These are phyloP conservation scores for Kodamaea anthophila DNA, from an alignment of 1,139 yeast genomes.

Conservation along the genomic window DNA sequence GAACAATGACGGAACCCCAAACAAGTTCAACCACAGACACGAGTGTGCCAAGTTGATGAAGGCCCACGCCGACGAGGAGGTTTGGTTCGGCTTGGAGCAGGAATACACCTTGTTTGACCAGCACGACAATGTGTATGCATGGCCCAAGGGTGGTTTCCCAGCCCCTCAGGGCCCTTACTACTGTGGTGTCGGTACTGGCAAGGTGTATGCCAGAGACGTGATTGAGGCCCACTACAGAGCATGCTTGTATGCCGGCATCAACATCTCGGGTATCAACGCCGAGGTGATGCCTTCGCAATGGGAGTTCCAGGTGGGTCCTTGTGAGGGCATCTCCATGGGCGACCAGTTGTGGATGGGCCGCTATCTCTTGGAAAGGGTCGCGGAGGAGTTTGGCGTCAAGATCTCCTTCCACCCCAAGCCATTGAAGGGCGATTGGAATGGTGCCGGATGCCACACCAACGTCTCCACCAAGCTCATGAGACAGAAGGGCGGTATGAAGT, in stretches of 20 bases:
- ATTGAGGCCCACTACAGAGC: slow-evolving; percentile 99
- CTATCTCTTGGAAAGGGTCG: slow-evolving; percentile 86
- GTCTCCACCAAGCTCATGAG: slow-evolving; percentile 93
- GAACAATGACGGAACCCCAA: slow-evolving; percentile 98
- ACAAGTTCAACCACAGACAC: slow-evolving; percentile 96
- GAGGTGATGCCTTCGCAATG: slow-evolving; percentile 99
- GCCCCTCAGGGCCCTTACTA: slow-evolving; percentile 99
- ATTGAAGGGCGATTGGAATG: slow-evolving; percentile 98
- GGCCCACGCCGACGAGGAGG: slow-evolving; percentile 78
- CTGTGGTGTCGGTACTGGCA: slow-evolving; percentile 99
- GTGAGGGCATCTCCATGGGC: slow-evolving; percentile 93
- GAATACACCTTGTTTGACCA: slow-evolving; percentile 95
- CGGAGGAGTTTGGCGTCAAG: slow-evolving; percentile 98
- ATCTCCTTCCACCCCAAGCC: slow-evolving; percentile 99
- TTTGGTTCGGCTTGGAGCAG: slow-evolving; percentile 99
- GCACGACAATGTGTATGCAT: slow-evolving; percentile 85
- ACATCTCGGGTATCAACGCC: slow-evolving; percentile 94
- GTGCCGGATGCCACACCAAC: slow-evolving; percentile 99
- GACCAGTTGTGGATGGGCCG: slow-evolving; percentile 96
- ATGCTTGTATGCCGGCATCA: slow-evolving; percentile 85
- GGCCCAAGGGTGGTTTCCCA: slow-evolving; percentile 99
- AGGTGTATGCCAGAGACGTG: slow-evolving; percentile 95
- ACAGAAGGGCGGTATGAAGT: slow-evolving; percentile 91
- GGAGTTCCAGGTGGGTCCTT: slow-evolving; percentile 99
- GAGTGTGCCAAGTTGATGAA: slow-evolving; percentile 94